Percentiles rank a stretch among this genome's conserved stretches.
Evolutionary conservation across 2,329 filamentous ascomycete genomes (phyloP).

Genomic region (Calonectria leucothoes): DNA sequence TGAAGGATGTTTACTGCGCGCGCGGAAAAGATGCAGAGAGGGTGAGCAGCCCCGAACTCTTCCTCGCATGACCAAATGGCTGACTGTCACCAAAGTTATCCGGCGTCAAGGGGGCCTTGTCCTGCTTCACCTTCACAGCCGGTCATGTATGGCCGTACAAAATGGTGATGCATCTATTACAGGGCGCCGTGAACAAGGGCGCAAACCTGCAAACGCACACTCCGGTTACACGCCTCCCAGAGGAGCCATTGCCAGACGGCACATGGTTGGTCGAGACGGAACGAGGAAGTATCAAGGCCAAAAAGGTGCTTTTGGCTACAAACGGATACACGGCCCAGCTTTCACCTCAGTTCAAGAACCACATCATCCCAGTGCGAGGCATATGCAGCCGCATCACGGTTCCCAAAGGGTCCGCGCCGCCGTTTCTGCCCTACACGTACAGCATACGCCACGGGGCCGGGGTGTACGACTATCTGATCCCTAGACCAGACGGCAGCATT

Average conservation of each 20-base stretch:
- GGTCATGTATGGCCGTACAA: slow-evolving; percentile 45
- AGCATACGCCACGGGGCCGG: not conserved
- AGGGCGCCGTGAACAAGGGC: slow-evolving; percentile 30
- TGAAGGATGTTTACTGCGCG: not conserved
- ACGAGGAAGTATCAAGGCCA: not conserved
- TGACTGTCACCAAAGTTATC: slow-evolving; percentile 19
- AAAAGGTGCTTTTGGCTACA: not conserved
- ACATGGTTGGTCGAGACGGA: not conserved
- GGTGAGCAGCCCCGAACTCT: not conserved
- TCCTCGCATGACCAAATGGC: not conserved
- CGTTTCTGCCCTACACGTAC: not conserved
- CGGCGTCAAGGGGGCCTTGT: slow-evolving; percentile 49
- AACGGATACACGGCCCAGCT: not conserved
- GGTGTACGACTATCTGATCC: slow-evolving; percentile 3
- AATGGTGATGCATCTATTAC: slow-evolving; percentile 37
- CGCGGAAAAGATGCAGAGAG: slow-evolving; percentile 9
- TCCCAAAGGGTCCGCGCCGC: not conserved
- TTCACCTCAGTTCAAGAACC: not conserved
- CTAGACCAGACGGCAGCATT: slow-evolving; percentile 6
- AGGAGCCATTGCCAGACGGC: slow-evolving; percentile 8
- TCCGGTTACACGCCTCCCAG: slow-evolving; percentile 33
- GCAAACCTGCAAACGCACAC: slow-evolving; percentile 43
- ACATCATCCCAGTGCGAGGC: not conserved
- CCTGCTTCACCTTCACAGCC: slow-evolving; percentile 43
- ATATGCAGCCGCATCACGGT: slow-evolving; percentile 41